Evolutionary conservation across 2,329 filamentous ascomycete species (phyloP).

Genomic region (Epichloe glyceriae): DNA sequence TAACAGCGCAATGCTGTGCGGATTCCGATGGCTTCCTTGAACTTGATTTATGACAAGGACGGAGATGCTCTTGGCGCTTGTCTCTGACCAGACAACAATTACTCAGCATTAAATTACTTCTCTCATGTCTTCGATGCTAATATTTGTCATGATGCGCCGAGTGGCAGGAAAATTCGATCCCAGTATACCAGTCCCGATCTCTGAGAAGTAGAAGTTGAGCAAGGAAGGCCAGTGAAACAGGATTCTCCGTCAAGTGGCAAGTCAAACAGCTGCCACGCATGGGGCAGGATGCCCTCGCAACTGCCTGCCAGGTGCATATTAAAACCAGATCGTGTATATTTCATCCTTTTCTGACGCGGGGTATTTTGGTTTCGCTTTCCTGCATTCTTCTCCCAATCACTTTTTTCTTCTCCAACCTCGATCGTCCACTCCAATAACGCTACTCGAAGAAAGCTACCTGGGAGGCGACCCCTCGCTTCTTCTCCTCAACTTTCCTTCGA

Average conservation of each 20-base stretch:
- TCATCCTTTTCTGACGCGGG: constrained; percentile 2
- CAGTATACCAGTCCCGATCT: no score
- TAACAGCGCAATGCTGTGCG: neutral
- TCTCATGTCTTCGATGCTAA: no score
- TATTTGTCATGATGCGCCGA: no score
- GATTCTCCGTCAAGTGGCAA: neutral
- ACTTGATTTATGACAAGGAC: no score
- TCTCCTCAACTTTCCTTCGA: neutral
- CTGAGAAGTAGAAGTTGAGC: neutral
- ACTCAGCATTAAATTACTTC: neutral
- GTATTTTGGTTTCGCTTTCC: neutral
- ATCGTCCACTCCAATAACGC: neutral
- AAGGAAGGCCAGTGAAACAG: neutral
- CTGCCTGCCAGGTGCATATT: constrained; percentile 4
- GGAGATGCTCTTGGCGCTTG: neutral
- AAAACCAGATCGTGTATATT: neutral
- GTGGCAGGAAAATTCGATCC: no score
- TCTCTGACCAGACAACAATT: neutral
- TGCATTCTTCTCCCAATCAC: constrained; percentile 2
- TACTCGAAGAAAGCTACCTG: neutral
- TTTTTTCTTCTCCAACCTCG: constrained; percentile 1
- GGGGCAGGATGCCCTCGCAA: constrained; percentile 3
- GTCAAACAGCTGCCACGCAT: constrained; percentile 1
- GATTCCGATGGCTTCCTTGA: neutral
- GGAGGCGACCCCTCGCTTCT: neutral